phyloP scores from a whole-genome alignment of 352 stramenopile species.

The Phytopythium aichiense region DNA sequence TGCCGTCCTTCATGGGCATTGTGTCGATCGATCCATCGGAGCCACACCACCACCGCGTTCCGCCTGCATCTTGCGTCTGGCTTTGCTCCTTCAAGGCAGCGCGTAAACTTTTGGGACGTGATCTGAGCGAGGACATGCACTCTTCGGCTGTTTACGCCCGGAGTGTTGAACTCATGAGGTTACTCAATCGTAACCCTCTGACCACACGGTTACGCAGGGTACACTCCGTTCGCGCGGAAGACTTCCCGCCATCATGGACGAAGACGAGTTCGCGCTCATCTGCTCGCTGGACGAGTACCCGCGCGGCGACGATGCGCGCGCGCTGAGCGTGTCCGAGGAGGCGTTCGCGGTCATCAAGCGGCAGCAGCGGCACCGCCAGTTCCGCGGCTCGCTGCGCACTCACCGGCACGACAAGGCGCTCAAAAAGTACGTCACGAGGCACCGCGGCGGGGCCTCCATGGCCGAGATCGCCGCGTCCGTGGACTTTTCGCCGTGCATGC shows the following conservation, averaged over 20 bases:
- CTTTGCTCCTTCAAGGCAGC: no score
- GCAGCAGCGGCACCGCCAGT: constrained; percentile 41
- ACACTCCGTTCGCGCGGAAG: no score
- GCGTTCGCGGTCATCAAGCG: constrained; percentile 56
- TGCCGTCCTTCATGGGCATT: not conserved
- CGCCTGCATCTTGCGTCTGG: no score
- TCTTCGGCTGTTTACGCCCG: no score
- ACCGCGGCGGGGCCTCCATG: constrained; percentile 30
- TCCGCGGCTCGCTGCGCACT: constrained; percentile 35
- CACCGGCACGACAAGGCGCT: constrained; percentile 61
- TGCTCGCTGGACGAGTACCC: constrained; percentile 40
- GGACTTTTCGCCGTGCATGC: constrained; percentile 63
- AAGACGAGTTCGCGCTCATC: constrained; percentile 41
- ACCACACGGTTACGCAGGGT: no score
- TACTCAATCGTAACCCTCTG: not conserved
- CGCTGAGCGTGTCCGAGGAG: constrained; percentile 42
- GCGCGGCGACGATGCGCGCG: not conserved
- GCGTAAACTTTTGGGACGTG: no score
- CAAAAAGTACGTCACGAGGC: constrained; percentile 41
- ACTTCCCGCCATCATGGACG: constrained; percentile 29
- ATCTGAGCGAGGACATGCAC: no score
- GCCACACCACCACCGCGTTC: no score
- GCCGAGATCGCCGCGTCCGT: constrained; percentile 36
- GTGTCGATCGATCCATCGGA: no score
- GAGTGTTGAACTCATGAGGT: not conserved